Evolutionary conservation across 306 rosid genomes (phyloP).

Genomic region (Glycine soja): DNA sequence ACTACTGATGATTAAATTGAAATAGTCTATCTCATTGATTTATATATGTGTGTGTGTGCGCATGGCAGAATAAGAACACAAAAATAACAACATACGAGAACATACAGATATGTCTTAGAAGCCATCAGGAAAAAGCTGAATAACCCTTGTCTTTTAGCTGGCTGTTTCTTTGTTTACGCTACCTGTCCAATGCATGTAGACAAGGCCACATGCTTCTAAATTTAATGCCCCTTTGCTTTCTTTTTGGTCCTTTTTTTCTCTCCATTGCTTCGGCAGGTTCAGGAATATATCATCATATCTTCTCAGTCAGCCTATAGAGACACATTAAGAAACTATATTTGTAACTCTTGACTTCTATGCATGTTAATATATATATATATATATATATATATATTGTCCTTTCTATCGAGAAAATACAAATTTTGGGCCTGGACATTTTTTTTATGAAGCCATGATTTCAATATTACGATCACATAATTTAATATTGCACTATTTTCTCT

Average conservation of each 20-base stretch:
- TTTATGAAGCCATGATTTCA: background rate
- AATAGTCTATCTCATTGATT: no score
- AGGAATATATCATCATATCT: slow-evolving; percentile 15
- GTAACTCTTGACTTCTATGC: background rate
- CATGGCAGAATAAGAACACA: no score
- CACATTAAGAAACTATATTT: slow-evolving; percentile 25
- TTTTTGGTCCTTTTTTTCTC: background rate
- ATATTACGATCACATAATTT: background rate
- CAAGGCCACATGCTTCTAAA: slow-evolving; percentile 35
- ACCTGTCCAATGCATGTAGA: slow-evolving; percentile 26
- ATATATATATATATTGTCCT: background rate
- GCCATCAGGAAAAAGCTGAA: slow-evolving; percentile 28
- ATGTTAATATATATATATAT: background rate
- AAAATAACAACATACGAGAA: no score
- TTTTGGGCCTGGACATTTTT: background rate
- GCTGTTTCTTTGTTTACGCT: slow-evolving; percentile 36
- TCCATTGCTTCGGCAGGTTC: slow-evolving; percentile 6
- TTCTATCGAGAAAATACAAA: background rate
- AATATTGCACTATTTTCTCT: background rate
- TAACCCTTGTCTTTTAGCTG: slow-evolving; percentile 21
- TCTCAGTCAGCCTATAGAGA: slow-evolving; percentile 17
- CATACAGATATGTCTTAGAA: slow-evolving; percentile 28
- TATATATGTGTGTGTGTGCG: no score
- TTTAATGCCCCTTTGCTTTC: slow-evolving; percentile 27
- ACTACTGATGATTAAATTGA: no score